A percentile compares a stretch with the other conserved stretches of the same genome.
Evolutionary conservation across 768 basidiomycete genomes (phyloP).

Genomic region (Hysterangium stoloniferum): DNA sequence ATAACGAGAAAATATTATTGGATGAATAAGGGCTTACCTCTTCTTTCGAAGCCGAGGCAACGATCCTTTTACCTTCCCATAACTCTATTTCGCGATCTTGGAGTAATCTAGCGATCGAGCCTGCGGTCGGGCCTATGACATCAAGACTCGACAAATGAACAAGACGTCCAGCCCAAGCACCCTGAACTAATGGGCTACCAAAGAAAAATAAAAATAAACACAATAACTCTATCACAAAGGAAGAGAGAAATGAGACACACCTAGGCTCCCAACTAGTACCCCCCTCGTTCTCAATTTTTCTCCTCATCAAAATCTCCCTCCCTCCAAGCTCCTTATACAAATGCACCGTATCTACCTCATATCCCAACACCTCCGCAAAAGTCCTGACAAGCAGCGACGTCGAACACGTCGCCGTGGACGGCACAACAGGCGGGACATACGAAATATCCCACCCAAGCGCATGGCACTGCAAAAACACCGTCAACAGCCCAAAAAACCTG

Average conservation of each 20-base stretch:
- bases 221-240: no score
- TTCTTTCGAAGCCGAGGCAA: slow-evolving; percentile 36
- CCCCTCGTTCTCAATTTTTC: slow-evolving; percentile 48
- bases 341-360: slow-evolving; percentile 50
- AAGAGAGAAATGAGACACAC: slow-evolving; percentile 22
- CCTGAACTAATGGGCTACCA: slow-evolving; percentile 45
- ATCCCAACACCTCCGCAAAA: slow-evolving; percentile 52
- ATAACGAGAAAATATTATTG: background rate
- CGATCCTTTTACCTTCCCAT: slow-evolving; percentile 57
- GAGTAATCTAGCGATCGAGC: slow-evolving; percentile 48
- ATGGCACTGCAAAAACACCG: slow-evolving; percentile 54
- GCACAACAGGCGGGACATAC: slow-evolving; percentile 46
- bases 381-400: slow-evolving; percentile 47
- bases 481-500: slow-evolving; percentile 50
- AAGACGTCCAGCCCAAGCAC: slow-evolving; percentile 47
- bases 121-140: slow-evolving; percentile 58
- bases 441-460: slow-evolving; percentile 61
- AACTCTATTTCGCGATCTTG: slow-evolving; percentile 60
- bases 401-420: slow-evolving; percentile 55
- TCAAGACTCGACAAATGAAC: slow-evolving; percentile 55
- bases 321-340: slow-evolving; percentile 66
- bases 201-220: background rate
- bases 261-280: slow-evolving; percentile 50
- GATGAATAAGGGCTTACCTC: slow-evolving; percentile 29
- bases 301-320: slow-evolving; percentile 54